Evolutionary conservation across 306 rosid genomes (phyloP).

Genomic region (Purshia tridentata): DNA sequence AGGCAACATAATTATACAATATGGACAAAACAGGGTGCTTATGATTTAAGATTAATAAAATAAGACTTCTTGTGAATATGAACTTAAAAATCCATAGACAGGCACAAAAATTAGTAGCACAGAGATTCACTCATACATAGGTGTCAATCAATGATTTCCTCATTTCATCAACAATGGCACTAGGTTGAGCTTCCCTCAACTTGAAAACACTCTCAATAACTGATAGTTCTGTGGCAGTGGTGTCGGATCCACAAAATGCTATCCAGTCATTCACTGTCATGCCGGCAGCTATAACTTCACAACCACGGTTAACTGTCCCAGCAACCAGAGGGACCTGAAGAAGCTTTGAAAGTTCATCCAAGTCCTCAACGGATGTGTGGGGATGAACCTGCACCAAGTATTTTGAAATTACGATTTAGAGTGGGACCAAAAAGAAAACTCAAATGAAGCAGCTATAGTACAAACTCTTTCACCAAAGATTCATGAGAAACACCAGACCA

Average conservation of each 20-base stretch:
- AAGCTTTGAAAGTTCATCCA: constrained; percentile 91
- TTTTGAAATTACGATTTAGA: neutral
- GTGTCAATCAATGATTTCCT: constrained; percentile 82
- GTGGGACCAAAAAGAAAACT: neutral
- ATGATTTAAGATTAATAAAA: too few relatives aligned
- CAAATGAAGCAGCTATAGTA: neutral
- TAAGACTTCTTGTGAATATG: neutral
- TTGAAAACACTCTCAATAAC: constrained; percentile 89
- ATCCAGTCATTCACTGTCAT: constrained; percentile 91
- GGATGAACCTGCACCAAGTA: constrained; percentile 76
- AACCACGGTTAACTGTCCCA: constrained; percentile 85
- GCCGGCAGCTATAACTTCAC: constrained; percentile 88
- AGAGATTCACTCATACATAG: constrained; percentile 44
- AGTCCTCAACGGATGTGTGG: constrained; percentile 83
- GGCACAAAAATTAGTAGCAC: neutral
- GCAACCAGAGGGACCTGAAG: constrained; percentile 96
- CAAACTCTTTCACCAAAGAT: neutral
- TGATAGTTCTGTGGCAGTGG: constrained; percentile 89
- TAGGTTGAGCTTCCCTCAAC: constrained; percentile 84
- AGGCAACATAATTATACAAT: neutral
- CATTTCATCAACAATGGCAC: constrained; percentile 81
- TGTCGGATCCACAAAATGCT: constrained; percentile 90
- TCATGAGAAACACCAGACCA: neutral
- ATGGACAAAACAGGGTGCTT: too few relatives aligned
- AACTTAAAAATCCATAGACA: neutral